Base-by-base conservation (phyloP, 2,329 filamentous ascomycete species). In the Fusarium sp. region DNA sequence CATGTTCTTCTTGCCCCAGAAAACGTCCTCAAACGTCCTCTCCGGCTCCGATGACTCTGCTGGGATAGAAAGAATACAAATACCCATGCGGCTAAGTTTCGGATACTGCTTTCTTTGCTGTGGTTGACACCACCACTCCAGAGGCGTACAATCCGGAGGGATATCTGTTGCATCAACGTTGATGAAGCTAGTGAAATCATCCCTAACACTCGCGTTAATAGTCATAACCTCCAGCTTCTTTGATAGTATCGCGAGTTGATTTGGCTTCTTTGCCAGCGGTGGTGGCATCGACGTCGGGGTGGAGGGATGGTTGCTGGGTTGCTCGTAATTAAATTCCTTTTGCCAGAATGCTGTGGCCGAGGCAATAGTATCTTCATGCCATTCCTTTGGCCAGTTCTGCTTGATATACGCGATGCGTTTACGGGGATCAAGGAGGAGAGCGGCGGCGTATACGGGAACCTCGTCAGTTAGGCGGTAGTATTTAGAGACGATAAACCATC, bases 331-430 rank as follows among this genome's bases (percentile, higher is more conserved):
- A 45, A 35, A 46, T 36, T 57, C 41, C 31, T 46, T 45, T 45
- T 57, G 20, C 54, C 31, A 57, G 31, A 57, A 36, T 45, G 20
- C 41, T 45, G 6, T 44, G 31, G 54, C 41, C 11, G 22, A 44
- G 54, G 41, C 42, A 57, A 57, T 45, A 44, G 54, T 45, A 45
- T 45, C 54, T 45, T 57, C 13, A 45, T 57, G 54, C 54, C 31
- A 57, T 47, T 57, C 31, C 54, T 57, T 45, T 44, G 31, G 41
- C 41, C n/a, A 57, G 41, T 45, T 45, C 41, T 57, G 27, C 41
- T 57, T 45, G n/a, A 57, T 57, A 57, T 57, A 57, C 22, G 11
- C 22, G 11, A 45, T 45, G 12, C 12, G 12, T 38, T 38, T 38
- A 38, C 12, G 12, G 35, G 12, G 35, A 38, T 38, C 3, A 38